phyloP scores from a whole-genome alignment of 768 basidiomycete genomes.

The Hemileccinum rubropunctum region DNA sequence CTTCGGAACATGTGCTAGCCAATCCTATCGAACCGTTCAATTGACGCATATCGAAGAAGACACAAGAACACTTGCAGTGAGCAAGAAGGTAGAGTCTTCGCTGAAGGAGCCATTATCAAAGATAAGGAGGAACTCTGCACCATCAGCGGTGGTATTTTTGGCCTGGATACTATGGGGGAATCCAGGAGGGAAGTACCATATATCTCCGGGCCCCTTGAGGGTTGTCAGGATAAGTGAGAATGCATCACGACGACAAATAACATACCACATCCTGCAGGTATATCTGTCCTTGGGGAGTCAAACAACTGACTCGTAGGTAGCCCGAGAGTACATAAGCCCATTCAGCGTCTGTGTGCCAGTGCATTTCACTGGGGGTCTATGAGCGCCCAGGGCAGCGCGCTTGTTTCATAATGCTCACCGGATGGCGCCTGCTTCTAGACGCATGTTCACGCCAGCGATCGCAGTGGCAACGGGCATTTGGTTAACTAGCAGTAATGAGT shows the following conservation, averaged over 20 bases:
- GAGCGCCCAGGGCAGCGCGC: neutral
- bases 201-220: slow-evolving; percentile 36
- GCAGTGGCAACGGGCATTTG: slow-evolving; percentile 40
- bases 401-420: slow-evolving; percentile 25
- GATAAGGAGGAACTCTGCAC: slow-evolving; percentile 52
- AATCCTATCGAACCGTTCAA: slow-evolving; percentile 43
- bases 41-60: neutral
- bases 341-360: slow-evolving; percentile 43
- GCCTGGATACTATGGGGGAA: slow-evolving; percentile 56
- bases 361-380: slow-evolving; percentile 35
- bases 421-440: slow-evolving; percentile 39
- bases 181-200: slow-evolving; percentile 62
- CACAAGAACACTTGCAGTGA: slow-evolving; percentile 17
- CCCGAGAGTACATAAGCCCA: slow-evolving; percentile 57
- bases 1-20: slow-evolving; percentile 61
- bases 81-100: slow-evolving; percentile 57
- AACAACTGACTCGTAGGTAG: slow-evolving; percentile 44
- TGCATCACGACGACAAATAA: slow-evolving; percentile 11
- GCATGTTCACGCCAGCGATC: slow-evolving; percentile 43
- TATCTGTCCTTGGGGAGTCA: slow-evolving; percentile 50
- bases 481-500: slow-evolving; percentile 27
- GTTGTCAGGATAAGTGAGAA: slow-evolving; percentile 12
- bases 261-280: slow-evolving; percentile 54
- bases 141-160: slow-evolving; percentile 43
- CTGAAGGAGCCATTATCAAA: slow-evolving; percentile 45